These are phyloP conservation scores for Lonicera japonica DNA, from an alignment of 129 eudicot species.

Conservation along the genomic window DNA sequence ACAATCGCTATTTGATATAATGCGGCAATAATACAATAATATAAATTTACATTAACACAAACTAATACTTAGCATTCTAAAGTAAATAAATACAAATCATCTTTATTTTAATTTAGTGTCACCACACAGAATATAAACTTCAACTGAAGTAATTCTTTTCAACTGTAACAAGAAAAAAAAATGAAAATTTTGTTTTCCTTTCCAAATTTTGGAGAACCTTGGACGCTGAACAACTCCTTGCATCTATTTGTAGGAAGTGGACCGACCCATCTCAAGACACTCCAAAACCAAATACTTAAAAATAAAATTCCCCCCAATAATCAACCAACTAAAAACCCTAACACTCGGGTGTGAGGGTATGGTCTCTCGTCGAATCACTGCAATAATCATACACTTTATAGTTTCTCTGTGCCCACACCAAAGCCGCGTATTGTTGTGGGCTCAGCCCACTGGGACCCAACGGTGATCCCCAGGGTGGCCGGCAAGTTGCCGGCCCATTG, in stretches of 20 bases:
- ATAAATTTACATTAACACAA: too few species aligned
- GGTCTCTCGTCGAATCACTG: slow-evolving; percentile 62
- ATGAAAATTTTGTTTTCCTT: not conserved
- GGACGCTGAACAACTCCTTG: slow-evolving; percentile 27
- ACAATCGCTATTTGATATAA: too few species aligned
- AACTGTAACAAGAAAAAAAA: too few species aligned
- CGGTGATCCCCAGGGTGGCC: slow-evolving; percentile 47
- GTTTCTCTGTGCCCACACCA: slow-evolving; percentile 53
- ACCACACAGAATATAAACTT: too few species aligned
- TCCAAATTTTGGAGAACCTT: slow-evolving; percentile 23
- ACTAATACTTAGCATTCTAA: too few species aligned
- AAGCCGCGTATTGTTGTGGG: slow-evolving; percentile 49
- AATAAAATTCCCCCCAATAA: too few species aligned
- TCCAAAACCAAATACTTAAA: slow-evolving; percentile 10
- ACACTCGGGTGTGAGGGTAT: slow-evolving; percentile 80
- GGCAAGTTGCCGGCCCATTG: slow-evolving; percentile 36
- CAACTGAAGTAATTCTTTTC: too few species aligned
- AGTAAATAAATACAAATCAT: too few species aligned
- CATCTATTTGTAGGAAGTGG: slow-evolving; percentile 14
- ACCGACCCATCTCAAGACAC: slow-evolving; percentile 41
- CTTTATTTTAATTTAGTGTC: too few species aligned
- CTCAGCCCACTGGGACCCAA: slow-evolving; percentile 51
- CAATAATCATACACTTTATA: slow-evolving; percentile 75
- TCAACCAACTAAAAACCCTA: slow-evolving; percentile 5
- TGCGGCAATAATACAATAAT: too few species aligned